These are phyloP conservation scores for Colletotrichum sp. DNA, from an alignment of 2,329 filamentous ascomycete genomes.

Conservation along the genomic window DNA sequence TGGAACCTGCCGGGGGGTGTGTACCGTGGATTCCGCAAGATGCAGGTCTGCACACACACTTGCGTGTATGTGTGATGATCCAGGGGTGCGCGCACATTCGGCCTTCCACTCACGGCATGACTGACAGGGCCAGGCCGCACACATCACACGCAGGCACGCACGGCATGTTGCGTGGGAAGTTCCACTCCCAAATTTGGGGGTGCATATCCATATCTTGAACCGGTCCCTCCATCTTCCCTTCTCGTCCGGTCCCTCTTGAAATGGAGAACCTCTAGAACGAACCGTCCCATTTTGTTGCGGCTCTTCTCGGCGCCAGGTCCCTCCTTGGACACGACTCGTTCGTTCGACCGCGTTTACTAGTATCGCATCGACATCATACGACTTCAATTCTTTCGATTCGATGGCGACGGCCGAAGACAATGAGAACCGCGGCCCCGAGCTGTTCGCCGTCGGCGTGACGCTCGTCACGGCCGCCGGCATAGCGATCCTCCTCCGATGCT, in stretches of 20 bases:
- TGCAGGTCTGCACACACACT: background rate
- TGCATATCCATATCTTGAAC: constrained; percentile 20
- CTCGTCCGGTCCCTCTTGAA: background rate
- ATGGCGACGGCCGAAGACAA: constrained; percentile 6
- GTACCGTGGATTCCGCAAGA: background rate
- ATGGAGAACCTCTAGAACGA: constrained; percentile 2
- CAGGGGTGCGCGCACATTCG: background rate
- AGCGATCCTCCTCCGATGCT: constrained; percentile 35
- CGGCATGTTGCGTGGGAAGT: background rate
- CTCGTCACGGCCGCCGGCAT: constrained; percentile 31
- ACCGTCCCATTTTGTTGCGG: constrained; percentile 6
- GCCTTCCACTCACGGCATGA: background rate
- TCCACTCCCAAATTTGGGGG: background rate
- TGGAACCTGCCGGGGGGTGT: background rate
- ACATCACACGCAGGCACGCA: background rate
- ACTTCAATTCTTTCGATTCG: background rate
- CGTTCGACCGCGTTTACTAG: background rate
- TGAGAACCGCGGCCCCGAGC: constrained; percentile 36
- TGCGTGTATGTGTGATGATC: background rate
- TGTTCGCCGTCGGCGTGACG: constrained; percentile 36
- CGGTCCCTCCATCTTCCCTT: background rate
- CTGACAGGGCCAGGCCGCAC: background rate
- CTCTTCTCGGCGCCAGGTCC: background rate
- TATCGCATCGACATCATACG: background rate
- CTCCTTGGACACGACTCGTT: background rate